Evolutionary conservation across 2,329 filamentous ascomycete species (phyloP), one percentile per base, ranked within the genome.

Genomic region (Pseudogymnoascus sp.): DNA sequence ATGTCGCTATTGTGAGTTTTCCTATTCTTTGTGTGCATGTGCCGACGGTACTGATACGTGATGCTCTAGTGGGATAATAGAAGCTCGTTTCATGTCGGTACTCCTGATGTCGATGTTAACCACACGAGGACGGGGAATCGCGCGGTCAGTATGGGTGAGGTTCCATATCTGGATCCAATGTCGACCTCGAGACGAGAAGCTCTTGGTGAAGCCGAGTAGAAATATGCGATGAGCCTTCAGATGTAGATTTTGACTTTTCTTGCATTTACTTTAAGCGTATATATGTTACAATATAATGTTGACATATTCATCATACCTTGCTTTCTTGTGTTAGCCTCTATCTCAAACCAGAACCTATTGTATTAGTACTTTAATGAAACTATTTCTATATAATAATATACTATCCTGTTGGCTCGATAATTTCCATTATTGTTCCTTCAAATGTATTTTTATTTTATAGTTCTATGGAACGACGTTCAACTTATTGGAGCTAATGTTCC

Each of bases 1-100:
- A 62, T 35, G 61, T 62, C 10, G 61, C 65, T 79, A 54, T 72
- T 76, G 59, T 76, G 73, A 71, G 78, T 81, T 63, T 64, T 74
- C 4, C 21, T 61, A 68, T 60, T 60, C 37, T 36, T 24, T 17
- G 10, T 36, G 6, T 21, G 37, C 6, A 33, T 9, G 9, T 7
- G 21, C 17, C 37, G 44, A 59, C 15, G 29, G 5, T 29, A 36
- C 61, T 63, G 17, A 63, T 31, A 29, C 5, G 11, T 13, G 24
- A 6, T 69, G 70, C 71, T 9, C 71, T 73, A 60, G 50, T 74
- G 72, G 72, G 73, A 74, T 60, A 73, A 73, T 31, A 64, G 72
- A 17, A 66, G 65, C 44, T 68, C 67, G 17, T 74, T 69, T 60
- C 69, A 71, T 58, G 59, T 65, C 5, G 68, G 71, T n/a, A 74